phyloP scores from a whole-genome alignment of 2,329 filamentous ascomycete genomes.

The Chaetomium olivaceum region DNA sequence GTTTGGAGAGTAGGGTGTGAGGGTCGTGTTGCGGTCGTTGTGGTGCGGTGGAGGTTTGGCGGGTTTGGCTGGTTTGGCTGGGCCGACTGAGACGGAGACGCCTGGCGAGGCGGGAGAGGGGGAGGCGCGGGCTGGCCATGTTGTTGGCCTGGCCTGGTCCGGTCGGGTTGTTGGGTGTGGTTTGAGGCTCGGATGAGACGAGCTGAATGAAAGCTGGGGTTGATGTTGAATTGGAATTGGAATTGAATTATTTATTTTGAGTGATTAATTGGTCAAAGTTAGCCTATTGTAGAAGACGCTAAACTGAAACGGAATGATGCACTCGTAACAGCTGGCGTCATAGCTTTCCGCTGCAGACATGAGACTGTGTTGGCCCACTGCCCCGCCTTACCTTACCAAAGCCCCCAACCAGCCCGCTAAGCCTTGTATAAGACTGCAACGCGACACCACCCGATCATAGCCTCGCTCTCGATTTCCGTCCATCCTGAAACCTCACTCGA shows the following conservation, averaged over 20 bases:
- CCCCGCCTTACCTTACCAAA: conserved; percentile 15
- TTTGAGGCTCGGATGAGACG: neutral
- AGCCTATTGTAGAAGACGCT: neutral
- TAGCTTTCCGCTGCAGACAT: conserved; percentile 17
- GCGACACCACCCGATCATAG: neutral
- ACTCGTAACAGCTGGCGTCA: conserved; percentile 21
- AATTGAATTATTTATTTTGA: neutral
- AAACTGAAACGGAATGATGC: neutral
- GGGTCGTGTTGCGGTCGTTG: conserved; percentile 11
- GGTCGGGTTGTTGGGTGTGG: neutral
- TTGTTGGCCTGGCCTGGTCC: neutral
- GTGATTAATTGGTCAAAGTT: neutral
- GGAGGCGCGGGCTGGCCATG: conserved; percentile 14
- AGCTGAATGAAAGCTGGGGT: neutral
- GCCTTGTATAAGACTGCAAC: neutral
- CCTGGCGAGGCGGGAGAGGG: conserved; percentile 6
- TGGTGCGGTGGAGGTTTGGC: conserved; percentile 8
- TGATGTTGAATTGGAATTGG: neutral
- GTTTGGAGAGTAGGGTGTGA: conserved; percentile 53
- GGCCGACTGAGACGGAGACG: neutral
- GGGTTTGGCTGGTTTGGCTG: conserved; percentile 5
- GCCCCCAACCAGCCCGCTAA: neutral
- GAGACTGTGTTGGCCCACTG: conserved; percentile 16
- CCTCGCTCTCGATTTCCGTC: neutral
- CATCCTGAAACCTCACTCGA: neutral